phyloP scores from a whole-genome alignment of 495 filamentous ascomycete genomes.

The Elaphomyces granulatus region DNA sequence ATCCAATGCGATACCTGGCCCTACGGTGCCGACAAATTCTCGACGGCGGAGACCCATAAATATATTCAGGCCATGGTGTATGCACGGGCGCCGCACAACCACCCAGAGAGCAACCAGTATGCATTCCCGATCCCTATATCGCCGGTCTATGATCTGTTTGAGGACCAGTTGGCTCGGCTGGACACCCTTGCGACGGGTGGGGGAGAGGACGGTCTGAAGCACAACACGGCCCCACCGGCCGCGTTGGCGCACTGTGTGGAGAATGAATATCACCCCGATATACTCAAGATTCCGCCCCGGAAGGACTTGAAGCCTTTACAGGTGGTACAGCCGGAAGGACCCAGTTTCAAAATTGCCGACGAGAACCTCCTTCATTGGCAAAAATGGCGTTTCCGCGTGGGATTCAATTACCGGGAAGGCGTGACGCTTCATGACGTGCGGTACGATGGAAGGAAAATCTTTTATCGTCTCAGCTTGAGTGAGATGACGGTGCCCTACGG shows the following conservation, averaged over 20 bases:
- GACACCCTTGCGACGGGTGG: constrained; percentile 16
- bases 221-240: constrained; percentile 36
- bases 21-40: constrained; percentile 35
- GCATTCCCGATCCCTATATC: constrained; percentile 55
- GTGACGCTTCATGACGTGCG: constrained; percentile 39
- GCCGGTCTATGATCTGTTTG: constrained; percentile 44
- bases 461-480: constrained; percentile 48
- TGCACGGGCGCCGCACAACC: constrained; percentile 3
- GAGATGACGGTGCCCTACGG: constrained; percentile 48
- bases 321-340: constrained; percentile 55
- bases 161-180: constrained; percentile 35
- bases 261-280: constrained; percentile 43
- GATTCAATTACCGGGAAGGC: constrained; percentile 42
- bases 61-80: constrained; percentile 2
- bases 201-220: constrained; percentile 6
- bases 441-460: constrained; percentile 43
- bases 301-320: constrained; percentile 53
- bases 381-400: constrained; percentile 44
- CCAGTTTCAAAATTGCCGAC: constrained; percentile 36
- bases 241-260: constrained; percentile 2
- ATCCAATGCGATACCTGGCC: constrained; percentile 58
- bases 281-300: constrained; percentile 30
- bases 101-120: constrained; percentile 41
- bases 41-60: neutral
- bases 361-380: constrained; percentile 38